phyloP scores from a whole-genome alignment of 495 filamentous ascomycete genomes.

The Jackrogersella minutella region DNA sequence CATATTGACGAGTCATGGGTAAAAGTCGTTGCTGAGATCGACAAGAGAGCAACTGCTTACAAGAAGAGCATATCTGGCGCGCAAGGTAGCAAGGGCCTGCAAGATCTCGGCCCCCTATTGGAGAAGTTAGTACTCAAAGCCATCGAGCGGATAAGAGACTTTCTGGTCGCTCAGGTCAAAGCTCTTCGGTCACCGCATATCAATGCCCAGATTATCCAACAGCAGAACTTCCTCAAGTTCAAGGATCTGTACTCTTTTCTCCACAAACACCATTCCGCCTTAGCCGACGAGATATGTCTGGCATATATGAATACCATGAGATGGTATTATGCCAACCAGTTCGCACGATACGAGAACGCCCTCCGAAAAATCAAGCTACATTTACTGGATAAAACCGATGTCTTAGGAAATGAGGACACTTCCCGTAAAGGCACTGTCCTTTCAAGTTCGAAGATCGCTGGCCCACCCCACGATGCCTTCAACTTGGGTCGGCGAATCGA shows the following conservation, averaged over 20 bases:
- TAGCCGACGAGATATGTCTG: constrained; percentile 87
- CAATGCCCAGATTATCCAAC: constrained; percentile 95
- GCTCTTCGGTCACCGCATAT: constrained; percentile 91
- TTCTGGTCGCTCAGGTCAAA: constrained; percentile 92
- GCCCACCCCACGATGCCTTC: constrained; percentile 83
- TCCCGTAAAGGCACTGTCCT: constrained; percentile 64
- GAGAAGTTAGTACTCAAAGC: constrained; percentile 87
- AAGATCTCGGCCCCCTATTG: constrained; percentile 85
- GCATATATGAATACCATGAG: constrained; percentile 99
- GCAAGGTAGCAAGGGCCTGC: constrained; percentile 72
- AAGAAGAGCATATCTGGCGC: constrained; percentile 69
- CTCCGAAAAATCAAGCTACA: constrained; percentile 87
- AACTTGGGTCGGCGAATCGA: constrained; percentile 85
- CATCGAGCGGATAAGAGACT: constrained; percentile 92
- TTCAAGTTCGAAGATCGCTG: constrained; percentile 57
- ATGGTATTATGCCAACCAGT: constrained; percentile 96
- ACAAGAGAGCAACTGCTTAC: constrained; percentile 75
- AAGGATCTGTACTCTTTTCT: constrained; percentile 89
- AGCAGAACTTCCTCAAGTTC: constrained; percentile 84
- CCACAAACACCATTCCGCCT: constrained; percentile 73
- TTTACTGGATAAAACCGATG: constrained; percentile 81
- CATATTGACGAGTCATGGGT: constrained; percentile 92
- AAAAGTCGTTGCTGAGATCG: constrained; percentile 82
- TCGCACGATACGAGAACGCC: constrained; percentile 83
- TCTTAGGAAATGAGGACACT: constrained; percentile 79